Evolutionary conservation across 2,329 filamentous ascomycete species (phyloP), one percentile per base, ranked within the genome.

Genomic region (Dactylellina haptotyla): DNA sequence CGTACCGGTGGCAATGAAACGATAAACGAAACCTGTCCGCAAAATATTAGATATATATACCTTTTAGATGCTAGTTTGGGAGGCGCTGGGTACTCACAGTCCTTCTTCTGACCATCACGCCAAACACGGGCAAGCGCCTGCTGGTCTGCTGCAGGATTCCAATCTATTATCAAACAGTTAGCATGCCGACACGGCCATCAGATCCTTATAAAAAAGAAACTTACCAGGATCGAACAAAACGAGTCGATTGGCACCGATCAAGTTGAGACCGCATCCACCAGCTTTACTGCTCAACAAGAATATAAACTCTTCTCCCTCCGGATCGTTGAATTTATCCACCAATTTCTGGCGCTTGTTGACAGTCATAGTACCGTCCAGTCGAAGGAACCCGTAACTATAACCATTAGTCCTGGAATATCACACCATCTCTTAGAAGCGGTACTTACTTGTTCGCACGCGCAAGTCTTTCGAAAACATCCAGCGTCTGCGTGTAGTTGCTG

Each of bases 21-120:
- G 91, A 81, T 99, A 99, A 14, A 99, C 95, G 78, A 99, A 99
- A 79, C 69, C 69, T 73, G 39, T 18, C 9, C 32, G 46, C 16
- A 53, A 30, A 43, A 30, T 2, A 18, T 20, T 14, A 25, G 16
- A 3, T n/a, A 18, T 30, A 25, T 32, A 50, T 50, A 45, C 16
- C 9, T 41, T n/a, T 18, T 18, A 54, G n/a, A 37, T 37, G 10
- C 10, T 37, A 37, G n/a, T 10, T 37, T n/a, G 32, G 32, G 32
- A 37, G 2, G 32, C 10, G 5, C 32, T 37, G 16, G 9, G 4
- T 32, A 65, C 69, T 56, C 57, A 73, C 95, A 99, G 79, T 99
- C 95, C 80, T 99, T 99, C 85, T 96, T 98, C 81, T 99, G 95
- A 0, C 95, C 95, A 78, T 99, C 95, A 84, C 95, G 91, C 95